Percentiles rank a stretch among this genome's conserved stretches.
Evolutionary conservation across 768 basidiomycete species (phyloP).

Genomic region (Suillus tomentosus): DNA sequence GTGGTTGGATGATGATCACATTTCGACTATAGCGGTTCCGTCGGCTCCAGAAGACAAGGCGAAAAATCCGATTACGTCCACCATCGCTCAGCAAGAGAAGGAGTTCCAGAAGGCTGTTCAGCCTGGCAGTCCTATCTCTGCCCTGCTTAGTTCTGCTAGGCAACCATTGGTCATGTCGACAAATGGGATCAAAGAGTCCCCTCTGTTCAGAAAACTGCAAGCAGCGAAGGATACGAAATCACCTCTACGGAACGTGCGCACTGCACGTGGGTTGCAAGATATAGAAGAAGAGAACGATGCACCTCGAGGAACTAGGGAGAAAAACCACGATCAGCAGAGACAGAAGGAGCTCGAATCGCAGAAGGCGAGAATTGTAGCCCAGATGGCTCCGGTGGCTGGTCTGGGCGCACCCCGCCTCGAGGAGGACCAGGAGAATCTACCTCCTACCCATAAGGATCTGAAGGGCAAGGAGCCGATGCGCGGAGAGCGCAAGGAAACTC

Average conservation of each 20-base stretch:
- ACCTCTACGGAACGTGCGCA: constrained; percentile 48
- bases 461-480: constrained; percentile 34
- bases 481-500: constrained; percentile 25
- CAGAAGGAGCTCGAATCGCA: constrained; percentile 84
- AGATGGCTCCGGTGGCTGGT: constrained; percentile 69
- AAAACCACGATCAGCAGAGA: constrained; percentile 43
- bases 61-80: constrained; percentile 52
- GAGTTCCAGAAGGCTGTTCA: constrained; percentile 97
- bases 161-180: constrained; percentile 81
- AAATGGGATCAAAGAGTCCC: constrained; percentile 37
- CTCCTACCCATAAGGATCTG: constrained; percentile 32
- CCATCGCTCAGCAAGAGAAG: constrained; percentile 84
- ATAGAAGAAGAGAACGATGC: constrained; percentile 44
- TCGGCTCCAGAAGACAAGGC: constrained; percentile 31
- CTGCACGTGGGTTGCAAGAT: constrained; percentile 45
- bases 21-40: constrained; percentile 45
- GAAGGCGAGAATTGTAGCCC: constrained; percentile 91
- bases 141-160: constrained; percentile 83
- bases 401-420: constrained; percentile 32
- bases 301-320: constrained; percentile 42
- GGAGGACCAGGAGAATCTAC: constrained; percentile 38
- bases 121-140: constrained; percentile 92
- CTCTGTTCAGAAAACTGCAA: constrained; percentile 54
- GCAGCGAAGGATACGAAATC: constrained; percentile 53
- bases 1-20: constrained; percentile 64